A percentile compares a stretch with the other conserved stretches of the same genome.
These are phyloP conservation scores for Stropharia rugosoannulata DNA, from an alignment of 768 basidiomycete species.

Conservation along the genomic window DNA sequence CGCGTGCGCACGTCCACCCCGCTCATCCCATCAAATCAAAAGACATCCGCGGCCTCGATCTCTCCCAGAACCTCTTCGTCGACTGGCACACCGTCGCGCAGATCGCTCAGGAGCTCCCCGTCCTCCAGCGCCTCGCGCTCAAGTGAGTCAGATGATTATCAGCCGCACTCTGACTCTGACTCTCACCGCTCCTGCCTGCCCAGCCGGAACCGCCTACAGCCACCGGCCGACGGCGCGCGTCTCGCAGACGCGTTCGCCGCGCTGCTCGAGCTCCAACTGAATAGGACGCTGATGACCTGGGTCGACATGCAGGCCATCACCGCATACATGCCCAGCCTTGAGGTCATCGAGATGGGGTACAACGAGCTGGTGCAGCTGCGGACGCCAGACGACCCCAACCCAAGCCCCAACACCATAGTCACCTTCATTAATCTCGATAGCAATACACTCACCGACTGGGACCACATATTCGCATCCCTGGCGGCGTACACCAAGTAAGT, in stretches of 20 bases:
- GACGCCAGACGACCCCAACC: constrained; percentile 14
- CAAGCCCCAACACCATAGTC: constrained; percentile 29
- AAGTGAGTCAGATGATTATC: constrained; percentile 56
- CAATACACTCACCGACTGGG: constrained; percentile 64
- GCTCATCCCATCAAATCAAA: constrained; percentile 4
- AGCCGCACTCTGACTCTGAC: not conserved
- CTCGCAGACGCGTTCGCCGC: constrained; percentile 44
- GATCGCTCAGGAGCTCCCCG: constrained; percentile 62
- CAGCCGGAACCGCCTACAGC: constrained; percentile 69
- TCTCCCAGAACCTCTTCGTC: constrained; percentile 73
- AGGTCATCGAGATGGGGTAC: constrained; percentile 66
- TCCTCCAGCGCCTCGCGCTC: constrained; percentile 64
- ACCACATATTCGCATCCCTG: constrained; percentile 43
- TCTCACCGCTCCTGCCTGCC: not conserved
- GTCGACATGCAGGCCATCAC: constrained; percentile 54
- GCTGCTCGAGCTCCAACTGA: constrained; percentile 71
- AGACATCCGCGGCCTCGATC: constrained; percentile 81
- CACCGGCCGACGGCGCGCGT: constrained; percentile 28
- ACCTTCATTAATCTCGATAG: constrained; percentile 67
- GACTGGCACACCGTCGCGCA: constrained; percentile 67
- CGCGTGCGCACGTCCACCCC: too few species aligned
- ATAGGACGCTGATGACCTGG: constrained; percentile 74
- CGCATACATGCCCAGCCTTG: constrained; percentile 51
- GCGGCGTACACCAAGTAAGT: constrained; percentile 46
- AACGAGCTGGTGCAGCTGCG: constrained; percentile 50